phyloP scores from a whole-genome alignment of 768 basidiomycete genomes.

The Xanthoconium stramineum region DNA sequence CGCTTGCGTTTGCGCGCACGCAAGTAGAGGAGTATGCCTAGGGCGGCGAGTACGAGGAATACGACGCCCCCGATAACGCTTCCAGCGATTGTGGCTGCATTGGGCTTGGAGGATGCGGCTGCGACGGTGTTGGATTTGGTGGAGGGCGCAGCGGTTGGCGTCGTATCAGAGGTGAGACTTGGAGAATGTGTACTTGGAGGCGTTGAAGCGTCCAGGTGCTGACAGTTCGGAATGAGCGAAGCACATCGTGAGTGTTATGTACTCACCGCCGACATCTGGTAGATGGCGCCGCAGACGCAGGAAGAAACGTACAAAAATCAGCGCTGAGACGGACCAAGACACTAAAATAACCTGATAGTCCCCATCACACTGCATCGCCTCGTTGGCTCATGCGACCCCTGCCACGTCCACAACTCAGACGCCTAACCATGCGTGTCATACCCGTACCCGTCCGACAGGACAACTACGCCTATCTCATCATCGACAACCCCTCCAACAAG shows the following conservation, averaged over 20 bases:
- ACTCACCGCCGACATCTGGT: slow-evolving; percentile 12
- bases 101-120: slow-evolving; percentile 14
- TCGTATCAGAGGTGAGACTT: too few relatives aligned
- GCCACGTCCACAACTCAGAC: slow-evolving; percentile 12
- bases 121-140: not conserved
- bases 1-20: slow-evolving; percentile 40
- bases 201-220: too few relatives aligned
- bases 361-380: slow-evolving; percentile 22
- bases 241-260: too few relatives aligned
- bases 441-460: slow-evolving; percentile 77
- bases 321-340: not conserved
- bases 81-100: slow-evolving; percentile 51
- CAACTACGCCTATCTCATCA: slow-evolving; percentile 82
- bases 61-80: slow-evolving; percentile 48
- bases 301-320: not conserved
- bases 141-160: not conserved
- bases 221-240: too few relatives aligned
- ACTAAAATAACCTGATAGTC: slow-evolving; percentile 1
- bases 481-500: slow-evolving; percentile 61
- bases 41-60: slow-evolving; percentile 33
- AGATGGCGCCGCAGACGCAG: not conserved
- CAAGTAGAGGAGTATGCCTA: slow-evolving; percentile 38
- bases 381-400: slow-evolving; percentile 15
- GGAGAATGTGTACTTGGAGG: too few relatives aligned
- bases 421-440: slow-evolving; percentile 61